Conservation (phyloP, 345 rosid species). For the Abelmoschus esculentus region DNA sequence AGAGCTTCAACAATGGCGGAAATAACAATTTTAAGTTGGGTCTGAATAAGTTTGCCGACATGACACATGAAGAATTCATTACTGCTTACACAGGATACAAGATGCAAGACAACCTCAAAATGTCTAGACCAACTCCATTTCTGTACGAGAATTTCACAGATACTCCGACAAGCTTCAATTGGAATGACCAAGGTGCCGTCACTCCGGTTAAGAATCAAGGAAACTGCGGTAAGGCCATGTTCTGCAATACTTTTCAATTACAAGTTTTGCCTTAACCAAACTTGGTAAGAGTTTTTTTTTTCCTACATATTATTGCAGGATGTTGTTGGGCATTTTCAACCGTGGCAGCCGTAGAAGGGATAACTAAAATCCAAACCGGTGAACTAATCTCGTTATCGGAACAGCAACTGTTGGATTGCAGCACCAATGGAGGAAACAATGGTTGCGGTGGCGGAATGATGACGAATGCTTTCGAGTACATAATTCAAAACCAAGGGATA, state of each 20-base stretch:
- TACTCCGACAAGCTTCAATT: slow-evolving; percentile 35
- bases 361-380: slow-evolving; percentile 43
- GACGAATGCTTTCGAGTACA: slow-evolving; percentile 41
- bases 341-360: slow-evolving; percentile 60
- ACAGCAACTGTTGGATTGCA: slow-evolving; percentile 63
- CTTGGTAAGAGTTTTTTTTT: too few relatives aligned
- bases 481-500: slow-evolving; percentile 33
- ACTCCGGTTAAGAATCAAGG: slow-evolving; percentile 69
- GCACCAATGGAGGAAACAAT: not conserved
- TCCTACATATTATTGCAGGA: slow-evolving; percentile 17
- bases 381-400: slow-evolving; percentile 47
- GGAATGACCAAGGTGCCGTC: slow-evolving; percentile 83
- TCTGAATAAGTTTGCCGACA: slow-evolving; percentile 47
- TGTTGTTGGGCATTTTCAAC: slow-evolving; percentile 81
- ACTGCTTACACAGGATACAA: not conserved
- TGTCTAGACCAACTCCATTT: not conserved
- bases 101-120: not conserved
- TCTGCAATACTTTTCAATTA: too few relatives aligned
- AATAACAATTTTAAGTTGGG: slow-evolving; percentile 39
- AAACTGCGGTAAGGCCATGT: slow-evolving; percentile 41
- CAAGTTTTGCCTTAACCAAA: too few relatives aligned
- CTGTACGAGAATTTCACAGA: slow-evolving; percentile 3
- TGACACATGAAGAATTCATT: slow-evolving; percentile 47
- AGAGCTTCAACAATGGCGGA: slow-evolving; percentile 39
- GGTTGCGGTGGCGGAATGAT: slow-evolving; percentile 47